Evolutionary conservation across 1,284 basidiomycete genomes (phyloP).

Genomic region (Trametes pubescens): DNA sequence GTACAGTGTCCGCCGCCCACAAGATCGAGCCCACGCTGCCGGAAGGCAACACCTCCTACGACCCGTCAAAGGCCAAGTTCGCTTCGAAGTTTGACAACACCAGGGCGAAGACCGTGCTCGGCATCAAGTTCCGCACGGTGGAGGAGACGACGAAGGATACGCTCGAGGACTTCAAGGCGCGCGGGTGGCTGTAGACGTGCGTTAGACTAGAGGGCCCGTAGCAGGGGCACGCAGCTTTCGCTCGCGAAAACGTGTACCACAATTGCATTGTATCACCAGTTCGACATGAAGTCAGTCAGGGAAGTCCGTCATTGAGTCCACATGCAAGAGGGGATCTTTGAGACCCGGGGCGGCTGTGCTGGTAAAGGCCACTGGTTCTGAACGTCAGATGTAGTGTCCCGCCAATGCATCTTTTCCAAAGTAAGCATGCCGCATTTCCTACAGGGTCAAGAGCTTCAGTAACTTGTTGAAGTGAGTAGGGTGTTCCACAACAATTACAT

Average conservation of each 20-base stretch:
- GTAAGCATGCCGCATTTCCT: too few species aligned
- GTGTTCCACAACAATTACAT: too few species aligned
- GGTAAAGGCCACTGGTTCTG: too few species aligned
- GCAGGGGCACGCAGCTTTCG: neutral
- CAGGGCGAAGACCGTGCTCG: conserved; percentile 54
- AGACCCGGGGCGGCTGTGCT: too few species aligned
- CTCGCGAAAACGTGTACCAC: too few species aligned
- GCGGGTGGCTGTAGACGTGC: conserved; percentile 27
- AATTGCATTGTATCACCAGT: neutral
- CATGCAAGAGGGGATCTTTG: too few species aligned
- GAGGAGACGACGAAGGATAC: conserved; percentile 53
- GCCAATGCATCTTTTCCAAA: too few species aligned
- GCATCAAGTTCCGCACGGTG: conserved; percentile 54
- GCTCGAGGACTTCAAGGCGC: conserved; percentile 48
- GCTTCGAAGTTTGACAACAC: conserved; percentile 40
- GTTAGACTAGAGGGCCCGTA: neutral
- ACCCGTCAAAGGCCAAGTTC: conserved; percentile 42
- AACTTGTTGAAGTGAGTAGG: too few species aligned
- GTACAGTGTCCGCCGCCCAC: conserved; percentile 26
- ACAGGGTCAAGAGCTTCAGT: too few species aligned
- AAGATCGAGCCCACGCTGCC: conserved; percentile 32
- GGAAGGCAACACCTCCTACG: conserved; percentile 34
- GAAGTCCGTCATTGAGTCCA: too few species aligned
- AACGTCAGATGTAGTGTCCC: too few species aligned
- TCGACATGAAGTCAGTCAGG: too few species aligned